Percentiles rank a stretch among this genome's conserved stretches.
phyloP scores from a whole-genome alignment of 352 stramenopile species.

The Aphanomyces euteiches region DNA sequence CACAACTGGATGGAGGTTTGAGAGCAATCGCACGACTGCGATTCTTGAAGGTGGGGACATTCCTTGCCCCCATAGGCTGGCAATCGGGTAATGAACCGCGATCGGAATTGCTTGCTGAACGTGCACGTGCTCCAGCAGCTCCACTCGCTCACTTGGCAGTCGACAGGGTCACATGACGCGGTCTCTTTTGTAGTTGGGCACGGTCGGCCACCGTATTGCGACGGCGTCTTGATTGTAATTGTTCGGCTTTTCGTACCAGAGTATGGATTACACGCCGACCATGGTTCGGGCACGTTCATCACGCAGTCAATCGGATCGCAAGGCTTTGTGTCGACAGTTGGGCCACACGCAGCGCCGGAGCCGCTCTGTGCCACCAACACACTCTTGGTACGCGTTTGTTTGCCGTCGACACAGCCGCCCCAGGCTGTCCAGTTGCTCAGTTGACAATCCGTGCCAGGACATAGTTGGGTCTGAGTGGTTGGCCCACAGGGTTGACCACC shows the following conservation, averaged over 20 bases:
- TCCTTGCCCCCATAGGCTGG: slow-evolving; percentile 39
- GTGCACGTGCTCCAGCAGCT: slow-evolving; percentile 7
- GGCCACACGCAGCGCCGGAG: slow-evolving; percentile 37
- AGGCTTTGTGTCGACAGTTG: slow-evolving; percentile 29
- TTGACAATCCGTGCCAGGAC: slow-evolving; percentile 33
- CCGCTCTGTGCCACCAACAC: slow-evolving; percentile 43
- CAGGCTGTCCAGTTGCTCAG: slow-evolving; percentile 46
- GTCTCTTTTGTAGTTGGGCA: slow-evolving; percentile 18
- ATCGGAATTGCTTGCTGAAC: slow-evolving; percentile 37
- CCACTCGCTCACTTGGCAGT: slow-evolving; percentile 27
- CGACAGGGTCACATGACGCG: slow-evolving; percentile 15
- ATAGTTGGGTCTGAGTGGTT: slow-evolving; percentile 1
- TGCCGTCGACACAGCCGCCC: slow-evolving; percentile 45
- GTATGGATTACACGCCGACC: slow-evolving; percentile 44
- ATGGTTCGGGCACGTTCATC: slow-evolving; percentile 44
- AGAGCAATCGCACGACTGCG: slow-evolving; percentile 30
- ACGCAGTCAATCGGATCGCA: slow-evolving; percentile 52
- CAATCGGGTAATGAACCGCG: slow-evolving; percentile 42
- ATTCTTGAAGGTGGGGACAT: slow-evolving; percentile 42
- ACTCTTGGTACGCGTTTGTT: slow-evolving; percentile 46
- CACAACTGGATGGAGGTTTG: neutral
- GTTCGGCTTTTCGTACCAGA: slow-evolving; percentile 40
- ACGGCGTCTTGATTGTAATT: slow-evolving; percentile 34
- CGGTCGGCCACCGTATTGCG: slow-evolving; percentile 32
- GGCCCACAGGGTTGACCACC: neutral